These are phyloP conservation scores for Cadophora sp. DNA, from an alignment of 2,329 filamentous ascomycete species.

Conservation along the genomic window DNA sequence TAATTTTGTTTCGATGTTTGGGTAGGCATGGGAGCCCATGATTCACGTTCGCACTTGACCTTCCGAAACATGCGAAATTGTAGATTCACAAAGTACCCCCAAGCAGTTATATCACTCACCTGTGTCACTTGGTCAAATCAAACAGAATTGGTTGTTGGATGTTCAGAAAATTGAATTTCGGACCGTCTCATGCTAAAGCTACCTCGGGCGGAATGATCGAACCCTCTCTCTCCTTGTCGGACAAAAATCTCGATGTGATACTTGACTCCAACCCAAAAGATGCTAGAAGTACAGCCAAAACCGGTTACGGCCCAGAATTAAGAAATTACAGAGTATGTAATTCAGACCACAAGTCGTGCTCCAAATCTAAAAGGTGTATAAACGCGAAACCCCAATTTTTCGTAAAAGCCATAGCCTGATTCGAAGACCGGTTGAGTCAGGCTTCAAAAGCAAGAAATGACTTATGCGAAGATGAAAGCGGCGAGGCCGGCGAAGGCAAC, in stretches of 20 bases:
- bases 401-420: conserved; percentile 43
- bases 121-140: background rate
- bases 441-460: conserved; percentile 36
- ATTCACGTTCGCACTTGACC: background rate
- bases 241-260: conserved; percentile 26
- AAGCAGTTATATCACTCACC: no score
- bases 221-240: conserved; percentile 23
- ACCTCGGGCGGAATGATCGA: conserved; percentile 30
- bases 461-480: conserved; percentile 43
- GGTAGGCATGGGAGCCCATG: background rate
- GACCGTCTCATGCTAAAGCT: conserved; percentile 30
- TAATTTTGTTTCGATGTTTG: conserved; percentile 4
- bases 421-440: conserved; percentile 36
- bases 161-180: conserved; percentile 37
- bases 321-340: conserved; percentile 35
- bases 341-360: conserved; percentile 27
- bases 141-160: conserved; percentile 23
- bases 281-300: conserved; percentile 27
- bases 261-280: conserved; percentile 30
- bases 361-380: conserved; percentile 24
- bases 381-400: conserved; percentile 29
- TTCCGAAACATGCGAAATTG: conserved; percentile 3
- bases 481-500: conserved; percentile 33
- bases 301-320: conserved; percentile 29
- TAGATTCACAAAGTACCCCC: conserved; percentile 12